A percentile compares a stretch with the other conserved stretches of the same genome.
Conservation (phyloP, 345 rosid genomes). For the Linum tenue region DNA sequence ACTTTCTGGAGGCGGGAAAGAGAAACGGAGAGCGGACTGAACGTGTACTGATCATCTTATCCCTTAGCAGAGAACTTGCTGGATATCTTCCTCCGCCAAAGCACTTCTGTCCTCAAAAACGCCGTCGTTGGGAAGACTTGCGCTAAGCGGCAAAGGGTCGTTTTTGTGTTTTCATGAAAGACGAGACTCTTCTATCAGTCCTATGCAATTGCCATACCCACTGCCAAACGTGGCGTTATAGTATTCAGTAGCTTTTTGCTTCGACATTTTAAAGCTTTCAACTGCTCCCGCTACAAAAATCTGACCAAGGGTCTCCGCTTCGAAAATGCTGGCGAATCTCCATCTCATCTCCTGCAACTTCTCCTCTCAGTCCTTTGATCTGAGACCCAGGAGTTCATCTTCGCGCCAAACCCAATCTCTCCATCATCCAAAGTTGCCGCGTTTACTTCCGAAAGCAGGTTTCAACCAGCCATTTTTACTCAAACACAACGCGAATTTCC, state of each 20-base stretch:
- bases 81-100: not conserved
- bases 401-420: constrained; percentile 11
- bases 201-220: too few relatives aligned
- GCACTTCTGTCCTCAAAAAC: not conserved
- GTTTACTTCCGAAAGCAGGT: constrained; percentile 7
- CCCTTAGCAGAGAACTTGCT: constrained; percentile 9
- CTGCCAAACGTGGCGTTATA: too few relatives aligned
- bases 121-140: too few relatives aligned
- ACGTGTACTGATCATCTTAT: constrained; percentile 4
- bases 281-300: too few relatives aligned
- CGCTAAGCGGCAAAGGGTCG: too few relatives aligned
- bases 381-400: constrained; percentile 10
- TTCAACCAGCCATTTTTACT: constrained; percentile 15
- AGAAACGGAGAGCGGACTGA: constrained; percentile 12
- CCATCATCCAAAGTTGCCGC: constrained; percentile 1
- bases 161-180: too few relatives aligned
- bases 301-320: not conserved
- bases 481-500: constrained; percentile 13
- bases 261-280: not conserved
- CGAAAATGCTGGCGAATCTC: constrained; percentile 29
- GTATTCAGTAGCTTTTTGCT: too few relatives aligned
- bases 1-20: not conserved
- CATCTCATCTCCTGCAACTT: constrained; percentile 54
- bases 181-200: too few relatives aligned
- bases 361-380: constrained; percentile 22